Percentiles rank a stretch among this genome's conserved stretches.
These are phyloP conservation scores for Mychonastes homosphaera DNA, from an alignment of 139 green algal genomes.

Conservation along the genomic window DNA sequence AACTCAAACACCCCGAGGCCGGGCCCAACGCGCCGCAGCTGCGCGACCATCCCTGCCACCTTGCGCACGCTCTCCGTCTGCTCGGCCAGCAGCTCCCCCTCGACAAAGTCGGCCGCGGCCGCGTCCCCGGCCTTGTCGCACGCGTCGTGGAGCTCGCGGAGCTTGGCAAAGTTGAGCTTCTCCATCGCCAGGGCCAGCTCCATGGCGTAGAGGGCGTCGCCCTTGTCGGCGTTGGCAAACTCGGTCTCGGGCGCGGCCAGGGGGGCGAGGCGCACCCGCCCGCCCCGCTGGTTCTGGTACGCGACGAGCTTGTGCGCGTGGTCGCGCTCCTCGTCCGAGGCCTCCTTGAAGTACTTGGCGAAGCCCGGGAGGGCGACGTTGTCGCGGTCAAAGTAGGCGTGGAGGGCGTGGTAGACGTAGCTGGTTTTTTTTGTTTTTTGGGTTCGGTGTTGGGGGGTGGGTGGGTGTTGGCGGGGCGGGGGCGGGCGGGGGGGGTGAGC, in stretches of 20 bases:
- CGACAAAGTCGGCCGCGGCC: constrained; percentile 79
- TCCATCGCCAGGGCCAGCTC: constrained; percentile 87
- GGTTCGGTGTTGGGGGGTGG: too few relatives aligned
- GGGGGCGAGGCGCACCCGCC: constrained; percentile 69
- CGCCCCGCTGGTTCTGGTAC: constrained; percentile 86
- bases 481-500: too few relatives aligned
- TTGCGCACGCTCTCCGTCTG: constrained; percentile 76
- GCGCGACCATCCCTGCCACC: constrained; percentile 70
- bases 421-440: too few relatives aligned
- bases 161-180: constrained; percentile 93
- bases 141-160: constrained; percentile 55
- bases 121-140: constrained; percentile 68
- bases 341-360: constrained; percentile 58
- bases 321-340: constrained; percentile 68
- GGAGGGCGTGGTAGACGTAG: constrained; percentile 94
- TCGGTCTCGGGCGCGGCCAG: constrained; percentile 77
- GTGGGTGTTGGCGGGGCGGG: too few relatives aligned
- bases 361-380: constrained; percentile 89
- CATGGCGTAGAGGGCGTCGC: constrained; percentile 91
- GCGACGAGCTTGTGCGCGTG: constrained; percentile 92
- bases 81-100: constrained; percentile 58
- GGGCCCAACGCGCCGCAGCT: constrained; percentile 82
- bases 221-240: constrained; percentile 58
- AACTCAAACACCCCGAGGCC: constrained; percentile 82
- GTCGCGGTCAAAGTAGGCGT: constrained; percentile 89